Percentiles rank a stretch among this genome's conserved stretches.
Conservation (phyloP, 2,329 filamentous ascomycete species). For the Ustulina deusta region DNA sequence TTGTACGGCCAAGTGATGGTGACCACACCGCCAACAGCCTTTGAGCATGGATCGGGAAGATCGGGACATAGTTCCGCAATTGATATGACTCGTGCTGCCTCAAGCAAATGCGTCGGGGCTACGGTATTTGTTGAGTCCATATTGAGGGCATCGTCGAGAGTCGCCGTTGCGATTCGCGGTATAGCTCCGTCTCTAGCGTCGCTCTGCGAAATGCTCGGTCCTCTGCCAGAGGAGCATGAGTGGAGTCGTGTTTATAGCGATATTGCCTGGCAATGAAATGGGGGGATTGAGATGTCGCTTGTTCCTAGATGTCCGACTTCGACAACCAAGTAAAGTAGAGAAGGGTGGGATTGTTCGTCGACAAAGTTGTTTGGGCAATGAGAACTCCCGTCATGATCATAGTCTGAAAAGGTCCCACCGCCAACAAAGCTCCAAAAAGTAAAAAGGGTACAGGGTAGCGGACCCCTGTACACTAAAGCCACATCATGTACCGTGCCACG, state of each 20-base stretch:
- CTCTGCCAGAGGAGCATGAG: conserved; percentile 17
- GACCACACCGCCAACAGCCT: conserved; percentile 75
- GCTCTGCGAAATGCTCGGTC: conserved; percentile 8
- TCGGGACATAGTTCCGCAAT: conserved; percentile 68
- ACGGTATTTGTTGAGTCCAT: conserved; percentile 43
- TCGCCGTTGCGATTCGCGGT: conserved; percentile 20
- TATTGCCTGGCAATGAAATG: conserved; percentile 4
- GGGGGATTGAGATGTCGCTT: background rate
- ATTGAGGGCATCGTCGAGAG: conserved; percentile 43
- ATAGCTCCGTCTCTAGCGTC: conserved; percentile 16
- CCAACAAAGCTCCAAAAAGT: conserved; percentile 2
- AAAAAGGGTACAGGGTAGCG: background rate
- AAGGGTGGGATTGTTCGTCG: background rate
- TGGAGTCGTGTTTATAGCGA: conserved; percentile 9
- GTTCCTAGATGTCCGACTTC: background rate
- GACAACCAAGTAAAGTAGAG: background rate
- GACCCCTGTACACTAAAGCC: conserved; percentile 2
- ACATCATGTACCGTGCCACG: background rate
- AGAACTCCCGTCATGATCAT: conserved; percentile 28
- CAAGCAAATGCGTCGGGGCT: conserved; percentile 39
- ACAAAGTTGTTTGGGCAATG: background rate
- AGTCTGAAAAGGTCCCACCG: conserved; percentile 3
- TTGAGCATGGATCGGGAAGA: conserved; percentile 55
- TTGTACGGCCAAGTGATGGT: conserved; percentile 95
- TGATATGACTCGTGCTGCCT: conserved; percentile 56